Base-by-base conservation (phyloP, 2,329 filamentous ascomycete genomes). In the Botrytis fabae region DNA sequence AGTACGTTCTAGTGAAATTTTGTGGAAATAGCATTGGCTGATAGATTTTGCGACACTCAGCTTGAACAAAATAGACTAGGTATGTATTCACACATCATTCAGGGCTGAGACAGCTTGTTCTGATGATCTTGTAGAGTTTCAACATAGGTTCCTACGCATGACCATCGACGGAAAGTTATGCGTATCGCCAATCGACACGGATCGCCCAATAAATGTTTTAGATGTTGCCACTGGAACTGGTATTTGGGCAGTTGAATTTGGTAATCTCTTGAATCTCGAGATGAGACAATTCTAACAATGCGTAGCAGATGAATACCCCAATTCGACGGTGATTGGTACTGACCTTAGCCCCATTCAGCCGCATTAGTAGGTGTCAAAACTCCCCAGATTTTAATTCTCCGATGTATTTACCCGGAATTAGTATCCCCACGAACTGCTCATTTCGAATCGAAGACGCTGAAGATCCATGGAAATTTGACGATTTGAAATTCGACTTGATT, bases 371-470 rank as follows among this genome's bases (percentile, higher is more conserved):
- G 68, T 59, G 57, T 28, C 64, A 2, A 40, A 25, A n/a, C 3
- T 25, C 35, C 16, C 28, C 16, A 51, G 9, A 10, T 60, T 25
- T 38, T 22, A n/a, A 42, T 48, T 57, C 62, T 69, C 25, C 48
- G 3, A 32, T 40, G 22, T 62, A 35, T 32, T 61, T 35, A 32
- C 42, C 64, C 35, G 60, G 7, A 18, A 10, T 2, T 35, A 32
- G 77, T 73, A 73, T 79, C 18, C 78, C 78, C 28, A 75, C 75
- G 8, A 79, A 79, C 61, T 73, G 79, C 40, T 74, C 75, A 48
- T 79, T 79, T 44, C 80, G 81, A 73, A 74, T 81, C n/a, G 81
- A 82, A 62, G 78, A 81, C 60, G 78, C 79, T 12, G 77, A 79
- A 65, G 78, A 81, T 46, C 79, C 77, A 73, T 78, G 79, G 74